phyloP scores from a whole-genome alignment of 768 basidiomycete species.

The Leccinum arenicola region DNA sequence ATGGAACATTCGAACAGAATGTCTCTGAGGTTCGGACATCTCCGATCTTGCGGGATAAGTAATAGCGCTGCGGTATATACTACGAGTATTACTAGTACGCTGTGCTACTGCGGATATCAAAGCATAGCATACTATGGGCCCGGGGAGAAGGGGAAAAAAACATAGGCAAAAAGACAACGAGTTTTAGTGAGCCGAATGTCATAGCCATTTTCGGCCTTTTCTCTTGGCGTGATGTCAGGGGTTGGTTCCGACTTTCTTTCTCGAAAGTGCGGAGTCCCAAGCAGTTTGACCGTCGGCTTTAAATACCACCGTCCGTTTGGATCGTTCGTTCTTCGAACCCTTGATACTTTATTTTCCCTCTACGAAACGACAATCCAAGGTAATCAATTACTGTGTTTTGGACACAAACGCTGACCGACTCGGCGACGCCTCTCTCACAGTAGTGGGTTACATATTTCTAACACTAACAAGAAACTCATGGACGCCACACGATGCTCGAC shows the following conservation, averaged over 20 bases:
- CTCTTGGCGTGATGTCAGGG: not conserved
- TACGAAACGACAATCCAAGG: not conserved
- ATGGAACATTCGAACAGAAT: slow-evolving; percentile 30
- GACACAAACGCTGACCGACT: not conserved
- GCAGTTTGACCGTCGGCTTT: not conserved
- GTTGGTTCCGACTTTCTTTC: not conserved
- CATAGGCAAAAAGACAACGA: not conserved
- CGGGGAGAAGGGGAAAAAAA: not conserved
- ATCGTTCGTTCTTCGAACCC: not conserved
- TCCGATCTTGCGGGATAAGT: slow-evolving; percentile 3
- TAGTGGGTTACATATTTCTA: slow-evolving; percentile 9
- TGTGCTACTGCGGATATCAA: not conserved
- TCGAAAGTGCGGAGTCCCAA: not conserved
- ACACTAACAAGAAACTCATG: slow-evolving; percentile 12
- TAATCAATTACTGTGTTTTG: not conserved
- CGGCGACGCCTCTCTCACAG: not conserved
- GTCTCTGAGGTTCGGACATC: slow-evolving; percentile 10
- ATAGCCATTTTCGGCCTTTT: slow-evolving; percentile 12
- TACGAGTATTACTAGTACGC: not conserved
- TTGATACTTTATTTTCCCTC: not conserved
- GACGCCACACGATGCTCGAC: slow-evolving; percentile 8
- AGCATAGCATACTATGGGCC: too few relatives aligned
- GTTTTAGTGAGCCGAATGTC: not conserved
- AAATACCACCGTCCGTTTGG: slow-evolving; percentile 8
- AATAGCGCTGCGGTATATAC: not conserved